A percentile compares a stretch with the other conserved stretches of the same genome.
These are phyloP conservation scores for Kodamaea fungicola DNA, from an alignment of 1,139 yeast genomes.

Conservation along the genomic window DNA sequence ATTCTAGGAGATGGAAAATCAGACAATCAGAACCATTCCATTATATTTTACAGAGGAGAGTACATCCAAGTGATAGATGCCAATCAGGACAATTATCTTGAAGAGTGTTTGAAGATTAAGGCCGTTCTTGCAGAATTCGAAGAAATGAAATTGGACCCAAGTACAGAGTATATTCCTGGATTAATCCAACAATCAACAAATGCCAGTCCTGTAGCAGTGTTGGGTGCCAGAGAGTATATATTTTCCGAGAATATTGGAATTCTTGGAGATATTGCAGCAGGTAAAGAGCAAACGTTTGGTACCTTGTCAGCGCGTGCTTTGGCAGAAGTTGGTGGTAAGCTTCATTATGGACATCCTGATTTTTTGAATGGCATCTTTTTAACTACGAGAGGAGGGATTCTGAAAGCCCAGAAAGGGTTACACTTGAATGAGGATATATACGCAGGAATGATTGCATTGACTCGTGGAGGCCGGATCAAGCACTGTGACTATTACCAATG, in stretches of 20 bases:
- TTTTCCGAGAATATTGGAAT: conserved; percentile 85
- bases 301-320: conserved; percentile 83
- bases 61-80: conserved; percentile 87
- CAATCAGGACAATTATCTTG: conserved; percentile 82
- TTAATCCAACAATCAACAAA: conserved; percentile 20
- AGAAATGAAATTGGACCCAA: conserved; percentile 40
- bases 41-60: conserved; percentile 81
- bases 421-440: conserved; percentile 88
- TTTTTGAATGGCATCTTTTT: conserved; percentile 78
- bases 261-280: conserved; percentile 89
- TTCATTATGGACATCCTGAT: conserved; percentile 93
- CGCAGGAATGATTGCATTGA: conserved; percentile 82
- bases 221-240: conserved; percentile 86
- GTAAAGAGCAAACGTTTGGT: conserved; percentile 91
- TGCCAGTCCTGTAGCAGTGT: conserved; percentile 55
- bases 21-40: conserved; percentile 76
- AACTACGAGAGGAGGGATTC: conserved; percentile 89
- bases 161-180: conserved; percentile 47
- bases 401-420: conserved; percentile 83
- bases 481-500: conserved; percentile 89
- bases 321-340: conserved; percentile 81
- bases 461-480: conserved; percentile 82
- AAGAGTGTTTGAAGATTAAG: conserved; percentile 79
- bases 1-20: conserved; percentile 88
- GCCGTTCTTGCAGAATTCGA: conserved; percentile 79